Percentiles rank a stretch among this genome's conserved stretches.
These are phyloP conservation scores for Sphenostylis stenocarpa DNA, from an alignment of 306 rosid genomes.

Conservation along the genomic window DNA sequence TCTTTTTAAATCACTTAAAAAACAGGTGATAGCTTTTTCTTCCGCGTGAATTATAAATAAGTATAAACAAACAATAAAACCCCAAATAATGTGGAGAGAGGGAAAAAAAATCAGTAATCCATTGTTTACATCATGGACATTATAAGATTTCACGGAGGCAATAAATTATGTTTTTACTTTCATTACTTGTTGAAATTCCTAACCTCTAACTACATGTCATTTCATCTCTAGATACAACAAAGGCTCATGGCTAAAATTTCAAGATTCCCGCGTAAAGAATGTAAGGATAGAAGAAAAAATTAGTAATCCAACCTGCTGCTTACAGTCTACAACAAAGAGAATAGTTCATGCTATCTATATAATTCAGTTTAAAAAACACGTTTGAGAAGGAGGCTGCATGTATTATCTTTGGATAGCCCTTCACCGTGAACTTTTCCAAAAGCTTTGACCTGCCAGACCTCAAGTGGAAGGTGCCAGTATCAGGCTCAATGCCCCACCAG, in stretches of 20 bases:
- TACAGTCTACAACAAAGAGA: slow-evolving; percentile 37
- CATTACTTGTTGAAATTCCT: neutral
- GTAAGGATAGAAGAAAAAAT: neutral
- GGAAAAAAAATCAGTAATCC: too few relatives aligned
- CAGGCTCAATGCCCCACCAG: slow-evolving; percentile 36
- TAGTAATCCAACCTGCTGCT: slow-evolving; percentile 21
- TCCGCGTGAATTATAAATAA: too few relatives aligned
- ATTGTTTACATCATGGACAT: too few relatives aligned
- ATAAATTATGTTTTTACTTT: neutral
- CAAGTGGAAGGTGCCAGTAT: slow-evolving; percentile 12
- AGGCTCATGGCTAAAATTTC: slow-evolving; percentile 24
- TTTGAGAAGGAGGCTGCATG: slow-evolving; percentile 25
- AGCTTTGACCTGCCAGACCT: slow-evolving; percentile 24
- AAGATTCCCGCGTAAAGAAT: slow-evolving; percentile 31
- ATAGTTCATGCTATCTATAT: slow-evolving; percentile 26
- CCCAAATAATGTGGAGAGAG: too few relatives aligned
- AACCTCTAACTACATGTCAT: slow-evolving; percentile 29
- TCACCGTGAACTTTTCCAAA: slow-evolving; percentile 19
- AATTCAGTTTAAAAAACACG: neutral
- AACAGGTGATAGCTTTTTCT: too few relatives aligned
- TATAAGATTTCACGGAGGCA: too few relatives aligned
- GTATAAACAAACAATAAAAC: too few relatives aligned
- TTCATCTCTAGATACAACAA: slow-evolving; percentile 43
- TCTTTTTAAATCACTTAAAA: too few relatives aligned
- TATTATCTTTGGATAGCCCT: slow-evolving; percentile 28